Percentiles rank a stretch among this genome's conserved stretches.
phyloP scores from a whole-genome alignment of 2,329 filamentous ascomycete genomes.

The Aspergillus pseudoterreus region DNA sequence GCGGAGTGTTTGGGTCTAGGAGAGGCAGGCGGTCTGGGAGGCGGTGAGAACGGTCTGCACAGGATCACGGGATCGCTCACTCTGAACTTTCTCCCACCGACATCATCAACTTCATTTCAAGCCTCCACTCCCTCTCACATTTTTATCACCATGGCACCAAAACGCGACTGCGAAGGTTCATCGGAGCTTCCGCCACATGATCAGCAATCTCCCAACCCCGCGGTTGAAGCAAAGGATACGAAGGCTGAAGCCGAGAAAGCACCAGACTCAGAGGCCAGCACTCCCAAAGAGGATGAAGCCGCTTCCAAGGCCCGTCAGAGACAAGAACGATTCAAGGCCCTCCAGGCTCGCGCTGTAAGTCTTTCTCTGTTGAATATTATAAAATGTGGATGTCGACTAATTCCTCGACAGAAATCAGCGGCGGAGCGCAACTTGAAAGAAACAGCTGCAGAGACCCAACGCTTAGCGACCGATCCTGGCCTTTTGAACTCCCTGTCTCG shows the following conservation, averaged over 20 bases:
- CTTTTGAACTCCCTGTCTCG: conserved; percentile 76
- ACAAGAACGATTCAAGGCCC: conserved; percentile 77
- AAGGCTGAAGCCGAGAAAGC: conserved; percentile 3
- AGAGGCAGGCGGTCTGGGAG: neutral
- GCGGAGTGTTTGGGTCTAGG: neutral
- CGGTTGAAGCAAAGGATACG: too few species aligned
- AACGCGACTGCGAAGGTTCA: neutral
- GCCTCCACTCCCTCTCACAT: neutral
- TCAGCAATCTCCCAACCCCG: too few species aligned
- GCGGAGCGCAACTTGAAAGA: conserved; percentile 68
- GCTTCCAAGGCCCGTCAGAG: conserved; percentile 54
- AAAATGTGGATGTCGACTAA: conserved; percentile 16
- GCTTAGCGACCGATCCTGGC: conserved; percentile 71
- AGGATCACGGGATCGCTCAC: neutral
- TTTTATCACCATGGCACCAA: too few species aligned
- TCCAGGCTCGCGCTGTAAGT: conserved; percentile 69
- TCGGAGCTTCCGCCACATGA: too few species aligned
- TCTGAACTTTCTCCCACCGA: neutral
- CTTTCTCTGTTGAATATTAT: neutral
- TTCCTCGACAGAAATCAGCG: conserved; percentile 34
- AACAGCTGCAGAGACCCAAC: conserved; percentile 76
- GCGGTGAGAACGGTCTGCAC: neutral
- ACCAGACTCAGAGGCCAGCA: conserved; percentile 1
- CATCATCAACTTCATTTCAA: neutral
- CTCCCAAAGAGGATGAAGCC: conserved; percentile 21